Conservation (phyloP, 1,284 basidiomycete genomes). For the Macrocystidia cucumis region DNA sequence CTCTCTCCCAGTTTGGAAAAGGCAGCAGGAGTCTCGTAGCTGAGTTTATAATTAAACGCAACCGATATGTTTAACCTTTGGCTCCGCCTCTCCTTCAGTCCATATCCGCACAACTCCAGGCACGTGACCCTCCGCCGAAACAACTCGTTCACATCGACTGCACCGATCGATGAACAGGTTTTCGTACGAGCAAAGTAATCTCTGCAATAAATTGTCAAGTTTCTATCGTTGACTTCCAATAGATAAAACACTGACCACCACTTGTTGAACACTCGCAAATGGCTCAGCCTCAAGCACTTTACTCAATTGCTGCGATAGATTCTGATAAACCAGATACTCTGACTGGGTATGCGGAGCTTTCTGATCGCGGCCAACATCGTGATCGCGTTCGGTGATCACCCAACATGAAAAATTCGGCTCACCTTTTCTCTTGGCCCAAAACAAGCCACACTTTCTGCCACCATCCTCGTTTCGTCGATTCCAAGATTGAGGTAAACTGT, state of each 20-base stretch:
- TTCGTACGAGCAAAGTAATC: slow-evolving; percentile 43
- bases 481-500: slow-evolving; percentile 48
- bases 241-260: slow-evolving; percentile 12
- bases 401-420: too few species aligned
- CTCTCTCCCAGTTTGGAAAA: too few species aligned
- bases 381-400: background rate
- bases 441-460: slow-evolving; percentile 51
- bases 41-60: too few species aligned
- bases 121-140: slow-evolving; percentile 59
- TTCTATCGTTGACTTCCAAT: too few species aligned
- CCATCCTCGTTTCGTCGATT: slow-evolving; percentile 26
- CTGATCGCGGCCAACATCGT: slow-evolving; percentile 21
- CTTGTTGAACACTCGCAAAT: slow-evolving; percentile 36
- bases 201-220: too few species aligned
- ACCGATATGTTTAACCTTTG: too few species aligned
- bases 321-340: slow-evolving; percentile 53
- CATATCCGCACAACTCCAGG: slow-evolving; percentile 62
- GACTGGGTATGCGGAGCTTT: slow-evolving; percentile 63
- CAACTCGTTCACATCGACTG: slow-evolving; percentile 47
- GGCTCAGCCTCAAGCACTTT: slow-evolving; percentile 49
- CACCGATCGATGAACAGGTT: slow-evolving; percentile 56
- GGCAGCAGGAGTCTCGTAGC: too few species aligned
- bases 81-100: too few species aligned
- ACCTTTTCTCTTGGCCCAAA: slow-evolving; percentile 68
- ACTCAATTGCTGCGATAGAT: slow-evolving; percentile 55